A percentile compares a stretch with the other conserved stretches of the same genome.
Evolutionary conservation across 1,284 basidiomycete species (phyloP).

Genomic region (Ustilago shanxiensis): DNA sequence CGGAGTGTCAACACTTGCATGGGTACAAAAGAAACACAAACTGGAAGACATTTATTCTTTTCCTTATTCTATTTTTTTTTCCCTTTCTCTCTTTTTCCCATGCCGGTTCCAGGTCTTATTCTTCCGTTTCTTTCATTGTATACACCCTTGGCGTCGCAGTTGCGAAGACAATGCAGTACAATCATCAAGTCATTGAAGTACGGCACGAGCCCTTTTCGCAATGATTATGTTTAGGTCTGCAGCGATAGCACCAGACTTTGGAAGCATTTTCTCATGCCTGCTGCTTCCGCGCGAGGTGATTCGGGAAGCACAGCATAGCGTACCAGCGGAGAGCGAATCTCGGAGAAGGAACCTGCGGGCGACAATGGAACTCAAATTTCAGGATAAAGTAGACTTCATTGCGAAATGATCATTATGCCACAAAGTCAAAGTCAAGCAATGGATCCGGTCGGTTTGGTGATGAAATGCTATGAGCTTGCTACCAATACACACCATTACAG

Average conservation of each 20-base stretch:
- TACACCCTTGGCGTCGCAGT: neutral
- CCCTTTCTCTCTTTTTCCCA: no score
- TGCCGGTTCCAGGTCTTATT: neutral
- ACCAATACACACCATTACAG: no score
- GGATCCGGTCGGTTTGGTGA: no score
- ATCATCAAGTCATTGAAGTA: no score
- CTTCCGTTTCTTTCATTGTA: no score
- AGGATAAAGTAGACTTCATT: neutral
- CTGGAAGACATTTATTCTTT: neutral
- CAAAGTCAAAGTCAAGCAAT: no score
- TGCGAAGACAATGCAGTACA: neutral
- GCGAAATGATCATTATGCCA: no score
- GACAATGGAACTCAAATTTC: neutral
- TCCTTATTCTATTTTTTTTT: no score
- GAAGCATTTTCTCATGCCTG: neutral
- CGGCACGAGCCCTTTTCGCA: no score
- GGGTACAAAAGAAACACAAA: neutral
- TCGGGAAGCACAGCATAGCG: conserved; percentile 5
- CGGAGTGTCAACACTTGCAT: conserved; percentile 2
- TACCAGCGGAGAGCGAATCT: neutral
- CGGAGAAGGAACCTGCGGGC: neutral
- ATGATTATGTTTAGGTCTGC: neutral
- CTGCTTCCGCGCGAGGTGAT: neutral
- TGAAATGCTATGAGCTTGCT: no score
- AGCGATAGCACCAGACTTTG: neutral